Conservation (phyloP, 805 yeast genomes). For the Wickerhamomyces xylosicus region DNA sequence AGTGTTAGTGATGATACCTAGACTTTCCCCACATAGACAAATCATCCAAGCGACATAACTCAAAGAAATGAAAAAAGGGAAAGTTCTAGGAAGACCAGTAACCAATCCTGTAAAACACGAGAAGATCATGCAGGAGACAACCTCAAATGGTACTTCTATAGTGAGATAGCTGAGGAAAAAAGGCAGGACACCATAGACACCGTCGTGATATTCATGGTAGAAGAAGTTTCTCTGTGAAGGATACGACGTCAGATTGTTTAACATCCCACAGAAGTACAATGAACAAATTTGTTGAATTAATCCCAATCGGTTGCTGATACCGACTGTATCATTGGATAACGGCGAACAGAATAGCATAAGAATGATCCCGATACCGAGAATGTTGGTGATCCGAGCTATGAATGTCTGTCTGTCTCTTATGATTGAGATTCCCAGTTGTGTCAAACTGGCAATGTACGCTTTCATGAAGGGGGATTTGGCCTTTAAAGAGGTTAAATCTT, state of each 20-base stretch:
- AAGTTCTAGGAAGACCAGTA: constrained; percentile 61
- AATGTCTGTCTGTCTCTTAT: constrained; percentile 44
- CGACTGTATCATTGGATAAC: constrained; percentile 30
- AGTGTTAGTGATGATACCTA: constrained; percentile 75
- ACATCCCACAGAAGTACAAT: constrained; percentile 71
- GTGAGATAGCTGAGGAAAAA: constrained; percentile 52
- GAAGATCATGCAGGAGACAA: constrained; percentile 47
- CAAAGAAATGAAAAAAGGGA: constrained; percentile 56
- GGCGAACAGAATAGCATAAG: constrained; percentile 63
- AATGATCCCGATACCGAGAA: constrained; percentile 58
- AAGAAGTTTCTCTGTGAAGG: constrained; percentile 70
- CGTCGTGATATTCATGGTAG: constrained; percentile 71
- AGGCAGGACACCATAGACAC: constrained; percentile 56
- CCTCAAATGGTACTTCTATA: constrained; percentile 60
- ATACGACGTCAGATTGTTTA: constrained; percentile 66
- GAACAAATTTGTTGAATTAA: constrained; percentile 65
- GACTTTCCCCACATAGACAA: constrained; percentile 71
- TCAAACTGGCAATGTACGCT: constrained; percentile 13
- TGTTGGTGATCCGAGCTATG: constrained; percentile 55
- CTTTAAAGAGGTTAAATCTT: constrained; percentile 6
- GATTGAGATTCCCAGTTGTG: constrained; percentile 19
- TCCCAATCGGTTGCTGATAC: constrained; percentile 65
- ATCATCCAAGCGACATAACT: constrained; percentile 42
- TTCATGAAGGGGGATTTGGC: constrained; percentile 9
- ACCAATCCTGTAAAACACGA: constrained; percentile 57